These are phyloP conservation scores for Phytophthora sojae DNA, from an alignment of 352 stramenopile genomes.

Conservation along the genomic window DNA sequence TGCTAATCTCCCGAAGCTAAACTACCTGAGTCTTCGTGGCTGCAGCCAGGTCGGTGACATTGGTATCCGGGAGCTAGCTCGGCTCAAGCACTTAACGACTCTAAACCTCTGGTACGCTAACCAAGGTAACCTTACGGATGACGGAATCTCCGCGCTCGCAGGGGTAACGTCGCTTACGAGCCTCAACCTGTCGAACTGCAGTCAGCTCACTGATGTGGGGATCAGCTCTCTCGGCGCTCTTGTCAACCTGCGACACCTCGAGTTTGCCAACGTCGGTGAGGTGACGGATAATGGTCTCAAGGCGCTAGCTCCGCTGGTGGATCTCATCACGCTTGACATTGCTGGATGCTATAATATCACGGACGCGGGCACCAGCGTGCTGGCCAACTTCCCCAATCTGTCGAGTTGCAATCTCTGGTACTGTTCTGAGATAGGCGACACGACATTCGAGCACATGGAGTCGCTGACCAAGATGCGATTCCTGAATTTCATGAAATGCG, in stretches of 20 bases:
- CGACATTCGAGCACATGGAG: conserved; percentile 66
- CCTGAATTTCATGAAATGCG: conserved; percentile 87
- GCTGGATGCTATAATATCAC: conserved; percentile 87
- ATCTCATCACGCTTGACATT: conserved; percentile 72
- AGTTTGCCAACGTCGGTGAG: conserved; percentile 82
- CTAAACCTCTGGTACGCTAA: conserved; percentile 88
- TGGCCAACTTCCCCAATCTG: conserved; percentile 61
- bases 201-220: conserved; percentile 71
- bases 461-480: conserved; percentile 66
- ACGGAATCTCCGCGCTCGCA: conserved; percentile 56
- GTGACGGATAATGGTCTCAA: conserved; percentile 68
- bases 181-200: conserved; percentile 84
- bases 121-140: conserved; percentile 77
- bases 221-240: conserved; percentile 56
- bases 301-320: conserved; percentile 56
- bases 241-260: conserved; percentile 70
- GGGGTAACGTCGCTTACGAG: conserved; percentile 65
- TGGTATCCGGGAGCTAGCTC: conserved; percentile 54
- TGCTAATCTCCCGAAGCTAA: conserved; percentile 45
- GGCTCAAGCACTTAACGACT: conserved; percentile 48
- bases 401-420: conserved; percentile 85
- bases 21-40: conserved; percentile 66
- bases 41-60: conserved; percentile 66
- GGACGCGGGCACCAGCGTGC: conserved; percentile 65
- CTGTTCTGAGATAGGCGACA: conserved; percentile 79